Evolutionary conservation across 306 rosid genomes (phyloP), one percentile per base, ranked within the genome.

Genomic region (Cucurbita maxima): DNA sequence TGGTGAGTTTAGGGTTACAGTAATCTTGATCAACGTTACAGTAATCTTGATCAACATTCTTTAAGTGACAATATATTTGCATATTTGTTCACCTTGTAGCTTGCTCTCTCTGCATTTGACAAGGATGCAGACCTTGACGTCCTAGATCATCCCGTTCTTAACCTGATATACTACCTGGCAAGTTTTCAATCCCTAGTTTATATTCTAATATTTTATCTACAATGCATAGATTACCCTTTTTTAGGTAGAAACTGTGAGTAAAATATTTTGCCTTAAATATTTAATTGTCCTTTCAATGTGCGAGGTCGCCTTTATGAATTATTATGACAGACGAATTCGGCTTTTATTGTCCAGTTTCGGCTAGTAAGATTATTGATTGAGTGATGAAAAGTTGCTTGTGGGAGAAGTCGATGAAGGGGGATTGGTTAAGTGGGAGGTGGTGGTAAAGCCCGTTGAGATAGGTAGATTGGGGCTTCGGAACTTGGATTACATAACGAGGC

Each of bases 141-240:
- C 78, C 56, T 87, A 73, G 55, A 80, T 55, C 89, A 85, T 81
- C 92, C 96, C 48, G 63, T 82, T 53, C 84, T 90, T 51, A 90
- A 87, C 79, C 78, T 90, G n/a, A 53, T 77, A 3, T 90, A 88
- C 69, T 90, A 87, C 81, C 58, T 84, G 89, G 96, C 80, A 82
- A 85, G 90, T 82, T 76, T 77, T 61, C 14, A 30, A 2, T 47
- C 57, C 57, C 48, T 34, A 7, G 7, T 70, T 16, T 76, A 8
- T 1, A n/a, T 56, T 69, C 16, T 70, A 51, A 48, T 34, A 2
- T 70, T 34, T 53, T 34, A 56, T 57, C 20, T 8, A 16, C n/a
- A 8, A 44, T 11, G 53, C 50, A 34, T 56, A 18, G 11, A 38
- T 19, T 50, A 12, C 6, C 13, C 53, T 8, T 5, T 37, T 60